phyloP scores from a whole-genome alignment of 176 grass and related monocot genomes.

The Triticum urartu region DNA sequence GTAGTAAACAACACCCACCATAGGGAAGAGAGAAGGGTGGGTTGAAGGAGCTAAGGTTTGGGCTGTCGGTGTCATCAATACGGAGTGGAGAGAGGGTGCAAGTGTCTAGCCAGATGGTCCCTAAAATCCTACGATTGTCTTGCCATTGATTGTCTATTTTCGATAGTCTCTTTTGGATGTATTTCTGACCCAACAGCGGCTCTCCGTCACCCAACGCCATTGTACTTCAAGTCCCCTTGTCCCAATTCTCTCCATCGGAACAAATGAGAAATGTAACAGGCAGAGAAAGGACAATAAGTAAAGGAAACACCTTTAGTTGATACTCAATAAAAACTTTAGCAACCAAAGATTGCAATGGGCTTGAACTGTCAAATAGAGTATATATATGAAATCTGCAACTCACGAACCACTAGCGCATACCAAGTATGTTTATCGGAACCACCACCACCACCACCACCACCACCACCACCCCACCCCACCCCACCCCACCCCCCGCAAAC shows the following conservation, averaged over 20 bases:
- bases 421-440: constrained; percentile 9
- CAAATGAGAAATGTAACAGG: not conserved
- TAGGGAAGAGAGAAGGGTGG: not conserved
- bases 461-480: not conserved
- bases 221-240: not conserved
- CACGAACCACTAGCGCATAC: constrained; percentile 10
- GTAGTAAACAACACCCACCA: too few relatives aligned
- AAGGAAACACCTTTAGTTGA: not conserved
- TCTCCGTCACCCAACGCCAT: not conserved
- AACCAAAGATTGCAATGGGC: not conserved
- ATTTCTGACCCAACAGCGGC: not conserved
- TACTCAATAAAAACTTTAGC: not conserved
- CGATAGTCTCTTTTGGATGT: not conserved
- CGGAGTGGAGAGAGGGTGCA: not conserved
- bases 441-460: not conserved
- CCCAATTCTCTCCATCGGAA: not conserved
- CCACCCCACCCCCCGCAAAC: not conserved
- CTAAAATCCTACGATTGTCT: not conserved
- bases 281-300: not conserved
- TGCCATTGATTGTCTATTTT: not conserved
- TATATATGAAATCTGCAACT: not conserved
- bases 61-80: not conserved
- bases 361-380: constrained; percentile 11
- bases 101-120: constrained; percentile 1
- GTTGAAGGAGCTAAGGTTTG: not conserved